A percentile compares a stretch with the other conserved stretches of the same genome.
Evolutionary conservation across 352 stramenopile species (phyloP).

Genomic region (Globisporangium mamillatum): DNA sequence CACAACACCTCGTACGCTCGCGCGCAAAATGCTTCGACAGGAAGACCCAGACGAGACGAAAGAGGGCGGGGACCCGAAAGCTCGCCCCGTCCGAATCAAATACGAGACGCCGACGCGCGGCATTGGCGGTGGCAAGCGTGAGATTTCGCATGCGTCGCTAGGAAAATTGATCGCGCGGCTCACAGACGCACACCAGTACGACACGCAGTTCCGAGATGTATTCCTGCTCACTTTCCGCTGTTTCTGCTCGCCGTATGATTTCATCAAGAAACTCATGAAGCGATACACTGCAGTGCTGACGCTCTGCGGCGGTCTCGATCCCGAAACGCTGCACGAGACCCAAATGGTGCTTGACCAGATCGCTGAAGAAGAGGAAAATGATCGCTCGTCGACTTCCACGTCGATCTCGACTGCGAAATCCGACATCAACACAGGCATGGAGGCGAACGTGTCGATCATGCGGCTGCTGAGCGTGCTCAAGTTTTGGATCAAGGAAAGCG

Average conservation of each 20-base stretch:
- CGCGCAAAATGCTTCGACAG: slow-evolving; percentile 20
- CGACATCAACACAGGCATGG: slow-evolving; percentile 78
- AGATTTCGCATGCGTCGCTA: slow-evolving; percentile 86
- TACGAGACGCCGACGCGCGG: slow-evolving; percentile 66
- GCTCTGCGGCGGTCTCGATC: slow-evolving; percentile 47
- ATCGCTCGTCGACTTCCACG: slow-evolving; percentile 53
- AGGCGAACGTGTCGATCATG: slow-evolving; percentile 87
- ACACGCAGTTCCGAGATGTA: slow-evolving; percentile 83
- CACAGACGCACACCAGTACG: slow-evolving; percentile 83
- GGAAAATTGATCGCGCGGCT: slow-evolving; percentile 80
- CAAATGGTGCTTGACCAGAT: slow-evolving; percentile 68
- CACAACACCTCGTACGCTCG: slow-evolving; percentile 19
- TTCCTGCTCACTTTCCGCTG: slow-evolving; percentile 82
- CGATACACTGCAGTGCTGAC: slow-evolving; percentile 75
- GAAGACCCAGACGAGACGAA: slow-evolving; percentile 11
- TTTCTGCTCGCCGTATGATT: slow-evolving; percentile 83
- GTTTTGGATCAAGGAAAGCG: slow-evolving; percentile 88
- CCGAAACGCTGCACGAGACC: slow-evolving; percentile 52
- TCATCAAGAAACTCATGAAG: slow-evolving; percentile 88
- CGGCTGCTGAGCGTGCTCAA: slow-evolving; percentile 83
- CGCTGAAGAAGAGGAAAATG: slow-evolving; percentile 55
- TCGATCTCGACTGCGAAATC: slow-evolving; percentile 69
- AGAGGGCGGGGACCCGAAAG: slow-evolving; percentile 20
- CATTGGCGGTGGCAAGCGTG: slow-evolving; percentile 54
- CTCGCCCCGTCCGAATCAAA: slow-evolving; percentile 62